These are phyloP conservation scores for Scytalidium lignicola DNA, from an alignment of 2,329 filamentous ascomycete genomes.

Conservation along the genomic window DNA sequence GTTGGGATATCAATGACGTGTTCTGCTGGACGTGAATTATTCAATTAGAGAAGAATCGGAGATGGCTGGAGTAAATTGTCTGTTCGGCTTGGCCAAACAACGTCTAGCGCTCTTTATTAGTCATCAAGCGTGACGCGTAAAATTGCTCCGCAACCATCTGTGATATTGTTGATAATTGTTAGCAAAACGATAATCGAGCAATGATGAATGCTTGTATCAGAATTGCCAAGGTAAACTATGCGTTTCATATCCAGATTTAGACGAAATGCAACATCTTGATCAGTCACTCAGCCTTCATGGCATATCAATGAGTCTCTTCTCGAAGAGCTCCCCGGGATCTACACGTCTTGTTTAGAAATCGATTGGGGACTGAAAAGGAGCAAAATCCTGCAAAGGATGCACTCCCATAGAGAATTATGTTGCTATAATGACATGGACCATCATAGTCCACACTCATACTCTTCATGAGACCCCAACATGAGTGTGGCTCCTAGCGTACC, in stretches of 20 bases:
- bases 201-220: too few relatives aligned
- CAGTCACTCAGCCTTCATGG: slow-evolving; percentile 41
- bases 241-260: background rate
- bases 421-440: slow-evolving; percentile 45
- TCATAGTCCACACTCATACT: slow-evolving; percentile 51
- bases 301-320: slow-evolving; percentile 37
- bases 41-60: background rate
- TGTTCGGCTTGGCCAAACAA: background rate
- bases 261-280: slow-evolving; percentile 26
- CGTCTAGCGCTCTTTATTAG: background rate
- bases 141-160: too few relatives aligned
- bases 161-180: too few relatives aligned
- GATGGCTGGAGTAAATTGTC: background rate
- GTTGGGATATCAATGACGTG: background rate
- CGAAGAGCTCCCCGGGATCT: slow-evolving; percentile 36
- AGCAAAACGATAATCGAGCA: too few relatives aligned
- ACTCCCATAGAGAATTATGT: slow-evolving; percentile 32
- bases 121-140: too few relatives aligned
- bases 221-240: background rate
- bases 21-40: background rate
- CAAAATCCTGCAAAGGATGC: slow-evolving; percentile 24
- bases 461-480: slow-evolving; percentile 36
- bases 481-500: slow-evolving; percentile 49
- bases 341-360: slow-evolving; percentile 41
- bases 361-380: slow-evolving; percentile 36